phyloP scores from a whole-genome alignment of 176 grass and related monocot species.

The Lolium rigidum region DNA sequence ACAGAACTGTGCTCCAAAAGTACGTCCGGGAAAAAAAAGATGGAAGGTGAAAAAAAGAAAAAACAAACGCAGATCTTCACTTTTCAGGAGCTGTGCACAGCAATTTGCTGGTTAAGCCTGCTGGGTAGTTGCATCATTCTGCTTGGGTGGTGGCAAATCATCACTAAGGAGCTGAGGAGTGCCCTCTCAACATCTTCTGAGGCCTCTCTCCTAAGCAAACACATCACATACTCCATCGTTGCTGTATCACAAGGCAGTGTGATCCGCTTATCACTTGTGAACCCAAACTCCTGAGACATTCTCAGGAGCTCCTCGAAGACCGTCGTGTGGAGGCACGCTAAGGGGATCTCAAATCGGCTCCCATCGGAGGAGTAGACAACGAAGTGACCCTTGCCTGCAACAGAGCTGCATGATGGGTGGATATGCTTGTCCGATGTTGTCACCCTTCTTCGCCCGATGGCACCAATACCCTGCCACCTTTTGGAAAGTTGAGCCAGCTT shows the following conservation, averaged over 20 bases:
- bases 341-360: conserved; percentile 58
- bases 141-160: conserved; percentile 44
- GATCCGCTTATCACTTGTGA: conserved; percentile 52
- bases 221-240: conserved; percentile 68
- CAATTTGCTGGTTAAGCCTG: conserved; percentile 39
- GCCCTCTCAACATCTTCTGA: conserved; percentile 65
- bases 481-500: conserved; percentile 66
- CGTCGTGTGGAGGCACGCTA: conserved; percentile 46
- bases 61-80: conserved; percentile 10
- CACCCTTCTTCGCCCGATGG: conserved; percentile 52
- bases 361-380: conserved; percentile 44
- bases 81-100: conserved; percentile 44
- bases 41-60: conserved; percentile 8
- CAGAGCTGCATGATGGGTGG: conserved; percentile 33
- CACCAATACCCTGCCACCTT: conserved; percentile 66
- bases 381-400: conserved; percentile 58
- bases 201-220: conserved; percentile 52
- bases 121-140: conserved; percentile 22
- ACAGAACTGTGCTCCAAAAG: conserved; percentile 48
- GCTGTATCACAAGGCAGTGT: conserved; percentile 59
- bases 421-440: conserved; percentile 27
- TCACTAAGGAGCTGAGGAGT: conserved; percentile 55
- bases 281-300: conserved; percentile 56
- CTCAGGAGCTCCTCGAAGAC: conserved; percentile 61
- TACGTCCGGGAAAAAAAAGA: conserved; percentile 33